Evolutionary conservation across 306 rosid species (phyloP), one percentile per base, ranked within the genome.

Genomic region (Acmispon strigosus): DNA sequence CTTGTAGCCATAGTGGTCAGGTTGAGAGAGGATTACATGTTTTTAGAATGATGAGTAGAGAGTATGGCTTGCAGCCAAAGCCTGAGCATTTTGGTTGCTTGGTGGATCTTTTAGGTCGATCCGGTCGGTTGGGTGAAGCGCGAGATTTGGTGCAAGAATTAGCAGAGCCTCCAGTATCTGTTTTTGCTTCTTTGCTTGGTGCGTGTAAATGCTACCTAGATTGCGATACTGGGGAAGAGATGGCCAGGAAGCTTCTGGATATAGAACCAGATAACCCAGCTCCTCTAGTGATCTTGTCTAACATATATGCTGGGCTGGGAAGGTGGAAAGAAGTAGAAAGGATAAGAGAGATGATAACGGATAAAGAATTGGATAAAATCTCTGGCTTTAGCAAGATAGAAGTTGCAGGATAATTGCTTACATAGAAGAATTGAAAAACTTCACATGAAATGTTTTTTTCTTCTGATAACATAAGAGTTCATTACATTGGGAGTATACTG

Each of bases 281-380:
- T 76, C 93, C 90, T 14, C 77, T 86, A 10, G 83, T 86, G 63
- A 76, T 82, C 14, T 76, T 88, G 44, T 86, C 98, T 14, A 88
- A 85, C 76, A 85, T 88, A 64, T 86, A 86, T 82, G 92, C 90
- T 7, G 85, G 62, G 41, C 69, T 82, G 55, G 96, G 89, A 61
- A 88, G 85, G 75, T 90, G 96, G 96, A 56, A 34, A 42, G 96
- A 92, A 52, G 96, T 84, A 56, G 93, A 90, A 78, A 90, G 82
- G 66, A 64, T 86, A 55, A 86, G 96, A 83, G 74, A 49, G 70
- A 70, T 69, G 53, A 85, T 88, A 53, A 60, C 62, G 11, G 62
- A 76, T 62, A 83, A 84, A 87, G 79, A 73, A 62, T 65, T 74
- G 82, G 75, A 74, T 79, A 90, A 90, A 81, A 62, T 58, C 63